These are phyloP conservation scores for Sclerotinia sclerotiorum DNA, from an alignment of 2,329 filamentous ascomycete species.

Conservation along the genomic window DNA sequence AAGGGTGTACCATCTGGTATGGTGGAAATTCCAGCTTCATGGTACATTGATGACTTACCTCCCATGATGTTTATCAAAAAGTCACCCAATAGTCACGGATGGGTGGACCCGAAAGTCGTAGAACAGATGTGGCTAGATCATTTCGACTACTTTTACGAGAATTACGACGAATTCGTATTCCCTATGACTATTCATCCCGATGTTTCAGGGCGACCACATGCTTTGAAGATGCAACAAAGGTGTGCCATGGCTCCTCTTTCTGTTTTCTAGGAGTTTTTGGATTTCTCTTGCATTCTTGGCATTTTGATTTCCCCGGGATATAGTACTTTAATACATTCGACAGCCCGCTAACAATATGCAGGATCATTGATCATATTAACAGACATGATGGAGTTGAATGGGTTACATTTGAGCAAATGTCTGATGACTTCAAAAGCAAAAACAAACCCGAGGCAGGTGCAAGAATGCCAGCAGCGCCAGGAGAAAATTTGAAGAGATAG, in stretches of 20 bases:
- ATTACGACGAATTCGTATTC: conserved; percentile 76
- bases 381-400: conserved; percentile 61
- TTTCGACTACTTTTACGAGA: conserved; percentile 72
- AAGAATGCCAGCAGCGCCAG: conserved; percentile 57
- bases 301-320: neutral
- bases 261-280: conserved; percentile 35
- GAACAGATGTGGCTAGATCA: conserved; percentile 48
- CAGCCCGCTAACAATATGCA: conserved; percentile 40
- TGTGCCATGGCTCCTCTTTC: conserved; percentile 56
- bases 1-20: conserved; percentile 60
- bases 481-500: conserved; percentile 48
- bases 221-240: conserved; percentile 71
- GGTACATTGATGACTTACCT: conserved; percentile 62
- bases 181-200: conserved; percentile 77
- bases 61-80: conserved; percentile 74
- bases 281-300: conserved; percentile 66
- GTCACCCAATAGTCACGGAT: conserved; percentile 62
- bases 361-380: conserved; percentile 69
- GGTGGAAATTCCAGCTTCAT: conserved; percentile 65
- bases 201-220: conserved; percentile 69
- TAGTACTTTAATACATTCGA: neutral
- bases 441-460: conserved; percentile 58
- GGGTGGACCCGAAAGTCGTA: conserved; percentile 54
- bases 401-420: conserved; percentile 70
- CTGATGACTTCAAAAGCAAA: conserved; percentile 69